These are phyloP conservation scores for Narthecium ossifragum DNA, from an alignment of 106 monocot species.

Conservation along the genomic window DNA sequence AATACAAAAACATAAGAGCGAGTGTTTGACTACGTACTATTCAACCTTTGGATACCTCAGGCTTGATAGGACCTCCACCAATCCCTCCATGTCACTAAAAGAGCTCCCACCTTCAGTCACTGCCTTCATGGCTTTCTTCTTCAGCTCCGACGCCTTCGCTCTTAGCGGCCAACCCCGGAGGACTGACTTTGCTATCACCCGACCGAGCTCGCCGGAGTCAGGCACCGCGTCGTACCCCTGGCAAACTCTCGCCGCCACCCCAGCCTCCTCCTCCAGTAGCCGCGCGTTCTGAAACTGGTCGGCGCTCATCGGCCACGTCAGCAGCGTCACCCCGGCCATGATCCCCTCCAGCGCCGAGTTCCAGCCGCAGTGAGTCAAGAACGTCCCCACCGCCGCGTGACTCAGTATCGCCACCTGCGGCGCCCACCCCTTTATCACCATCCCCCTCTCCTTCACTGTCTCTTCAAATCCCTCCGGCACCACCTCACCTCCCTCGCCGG, in stretches of 20 bases:
- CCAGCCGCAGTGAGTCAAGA: slow-evolving; percentile 29
- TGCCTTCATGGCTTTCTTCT: too few relatives aligned
- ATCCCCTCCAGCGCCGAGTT: slow-evolving; percentile 19
- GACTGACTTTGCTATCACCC: too few relatives aligned
- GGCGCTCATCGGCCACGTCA: slow-evolving; percentile 58
- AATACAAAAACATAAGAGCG: too few relatives aligned
- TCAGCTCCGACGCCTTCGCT: too few relatives aligned
- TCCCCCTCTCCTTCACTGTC: not conserved
- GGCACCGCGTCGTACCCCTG: too few relatives aligned
- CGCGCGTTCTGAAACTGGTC: slow-evolving; percentile 55
- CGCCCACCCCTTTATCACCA: slow-evolving; percentile 34
- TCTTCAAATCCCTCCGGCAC: slow-evolving; percentile 10
- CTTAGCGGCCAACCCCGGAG: too few relatives aligned
- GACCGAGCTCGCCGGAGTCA: too few relatives aligned
- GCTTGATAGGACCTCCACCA: too few relatives aligned
- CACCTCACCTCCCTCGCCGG: not conserved
- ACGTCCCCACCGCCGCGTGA: slow-evolving; percentile 18
- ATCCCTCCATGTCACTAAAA: too few relatives aligned
- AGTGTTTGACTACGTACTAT: too few relatives aligned
- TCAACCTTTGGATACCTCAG: too few relatives aligned
- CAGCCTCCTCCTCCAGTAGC: slow-evolving; percentile 35
- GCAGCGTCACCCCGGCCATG: slow-evolving; percentile 15
- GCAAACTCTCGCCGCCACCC: slow-evolving; percentile 24
- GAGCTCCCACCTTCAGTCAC: too few relatives aligned
- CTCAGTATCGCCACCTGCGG: slow-evolving; percentile 35